Conservation (phyloP, 768 basidiomycete species). For the Trametes maxima region DNA sequence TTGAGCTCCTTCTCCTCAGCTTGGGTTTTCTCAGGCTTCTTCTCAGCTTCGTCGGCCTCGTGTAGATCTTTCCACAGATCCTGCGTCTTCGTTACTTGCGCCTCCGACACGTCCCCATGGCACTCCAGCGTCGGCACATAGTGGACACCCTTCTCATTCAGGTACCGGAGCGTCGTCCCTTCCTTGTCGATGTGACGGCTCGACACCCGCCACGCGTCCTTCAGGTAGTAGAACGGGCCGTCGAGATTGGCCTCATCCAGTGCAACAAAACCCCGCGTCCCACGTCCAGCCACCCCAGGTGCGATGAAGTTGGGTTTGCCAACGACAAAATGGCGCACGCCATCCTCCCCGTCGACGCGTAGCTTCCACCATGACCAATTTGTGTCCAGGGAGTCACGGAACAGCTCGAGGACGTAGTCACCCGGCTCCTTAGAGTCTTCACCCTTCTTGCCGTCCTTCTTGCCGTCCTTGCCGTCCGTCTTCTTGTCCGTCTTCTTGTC, state of each 20-base stretch:
- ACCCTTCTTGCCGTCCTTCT: no score
- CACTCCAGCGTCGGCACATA: constrained; percentile 1
- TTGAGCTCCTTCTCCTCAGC: not conserved
- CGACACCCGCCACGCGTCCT: constrained; percentile 18
- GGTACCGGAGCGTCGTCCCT: not conserved
- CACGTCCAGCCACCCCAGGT: constrained; percentile 7
- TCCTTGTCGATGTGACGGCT: constrained; percentile 1
- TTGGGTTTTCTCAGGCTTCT: no score
- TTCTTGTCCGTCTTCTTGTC: no score
- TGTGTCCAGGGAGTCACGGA: not conserved
- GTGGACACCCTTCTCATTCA: not conserved
- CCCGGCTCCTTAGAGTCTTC: no score
- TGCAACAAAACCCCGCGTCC: constrained; percentile 18
- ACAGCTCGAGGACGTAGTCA: not conserved
- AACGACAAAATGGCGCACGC: constrained; percentile 2
- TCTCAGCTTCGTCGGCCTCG: not conserved
- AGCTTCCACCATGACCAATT: constrained; percentile 2
- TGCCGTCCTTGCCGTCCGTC: no score
- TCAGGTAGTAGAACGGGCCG: constrained; percentile 15
- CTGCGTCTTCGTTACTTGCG: not conserved
- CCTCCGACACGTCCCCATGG: not conserved
- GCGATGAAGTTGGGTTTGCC: constrained; percentile 5
- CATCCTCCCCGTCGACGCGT: not conserved
- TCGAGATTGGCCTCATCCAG: constrained; percentile 1
- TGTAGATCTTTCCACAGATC: not conserved